A percentile compares a stretch with the other conserved stretches of the same genome.
These are phyloP conservation scores for Rhynchosporium graminicola DNA, from an alignment of 2,329 filamentous ascomycete genomes.

Conservation along the genomic window DNA sequence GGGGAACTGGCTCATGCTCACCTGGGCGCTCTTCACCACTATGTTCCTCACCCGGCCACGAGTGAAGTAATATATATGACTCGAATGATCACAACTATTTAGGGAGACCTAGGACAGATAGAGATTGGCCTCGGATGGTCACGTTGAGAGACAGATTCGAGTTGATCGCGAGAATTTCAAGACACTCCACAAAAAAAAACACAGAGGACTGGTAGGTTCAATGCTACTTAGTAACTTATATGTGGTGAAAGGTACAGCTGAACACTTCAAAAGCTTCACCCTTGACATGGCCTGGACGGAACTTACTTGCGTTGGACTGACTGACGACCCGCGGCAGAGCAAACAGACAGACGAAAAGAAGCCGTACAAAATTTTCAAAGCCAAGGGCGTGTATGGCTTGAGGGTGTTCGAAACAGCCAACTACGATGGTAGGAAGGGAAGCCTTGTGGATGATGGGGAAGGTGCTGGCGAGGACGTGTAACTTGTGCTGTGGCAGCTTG, in stretches of 20 bases:
- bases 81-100: too few species aligned
- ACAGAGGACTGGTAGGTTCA: background rate
- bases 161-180: background rate
- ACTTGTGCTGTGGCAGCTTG: slow-evolving; percentile 10
- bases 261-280: slow-evolving; percentile 2
- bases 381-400: background rate
- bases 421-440: background rate
- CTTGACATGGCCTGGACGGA: background rate
- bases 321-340: slow-evolving; percentile 1
- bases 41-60: too few species aligned
- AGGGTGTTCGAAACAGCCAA: slow-evolving; percentile 4
- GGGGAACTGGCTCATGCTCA: too few species aligned
- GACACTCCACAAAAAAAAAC: slow-evolving; percentile 4
- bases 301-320: background rate
- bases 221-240: too few species aligned
- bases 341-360: background rate
- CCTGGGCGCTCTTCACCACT: too few species aligned
- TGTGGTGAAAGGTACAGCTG: slow-evolving; percentile 12
- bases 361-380: background rate
- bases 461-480: slow-evolving; percentile 1
- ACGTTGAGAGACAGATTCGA: background rate
- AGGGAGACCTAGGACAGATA: too few species aligned
- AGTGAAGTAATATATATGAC: too few species aligned
- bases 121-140: background rate
- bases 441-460: slow-evolving; percentile 1